Evolutionary conservation across 2,329 filamentous ascomycete species (phyloP).

Genomic region (Phyllosticta citrichinensis): DNA sequence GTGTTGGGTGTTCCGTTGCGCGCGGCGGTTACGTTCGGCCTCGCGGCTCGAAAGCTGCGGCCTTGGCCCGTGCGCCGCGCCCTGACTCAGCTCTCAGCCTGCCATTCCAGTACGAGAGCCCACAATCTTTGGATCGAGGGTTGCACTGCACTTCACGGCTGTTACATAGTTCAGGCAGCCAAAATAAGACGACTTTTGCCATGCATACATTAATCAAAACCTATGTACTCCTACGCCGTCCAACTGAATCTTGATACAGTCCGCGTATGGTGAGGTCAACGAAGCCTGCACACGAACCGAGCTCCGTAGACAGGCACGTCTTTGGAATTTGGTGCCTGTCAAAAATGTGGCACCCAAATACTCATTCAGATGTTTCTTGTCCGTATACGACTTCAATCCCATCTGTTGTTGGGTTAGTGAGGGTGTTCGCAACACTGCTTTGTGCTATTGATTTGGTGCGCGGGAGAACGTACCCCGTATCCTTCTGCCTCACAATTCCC

Average conservation of each 20-base stretch:
- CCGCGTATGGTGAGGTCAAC: not conserved
- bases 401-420: not conserved
- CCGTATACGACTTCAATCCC: not conserved
- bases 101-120: not conserved
- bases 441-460: not conserved
- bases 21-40: not conserved
- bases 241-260: not conserved
- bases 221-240: not conserved
- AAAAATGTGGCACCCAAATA: not conserved
- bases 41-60: not conserved
- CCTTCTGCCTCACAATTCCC: constrained; percentile 64
- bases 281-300: not conserved
- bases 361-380: not conserved
- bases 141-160: not conserved
- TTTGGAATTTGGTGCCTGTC: not conserved
- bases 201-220: not conserved
- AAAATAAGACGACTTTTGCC: not conserved
- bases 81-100: not conserved
- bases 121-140: not conserved
- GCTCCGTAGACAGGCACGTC: not conserved
- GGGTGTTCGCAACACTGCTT: not conserved
- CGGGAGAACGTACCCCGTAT: constrained; percentile 55
- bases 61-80: not conserved
- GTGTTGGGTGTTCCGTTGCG: not conserved
- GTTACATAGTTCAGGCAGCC: not conserved